Evolutionary conservation across 2,329 filamentous ascomycete species (phyloP).

Genomic region (Aspergillus brunneoviolaceus): DNA sequence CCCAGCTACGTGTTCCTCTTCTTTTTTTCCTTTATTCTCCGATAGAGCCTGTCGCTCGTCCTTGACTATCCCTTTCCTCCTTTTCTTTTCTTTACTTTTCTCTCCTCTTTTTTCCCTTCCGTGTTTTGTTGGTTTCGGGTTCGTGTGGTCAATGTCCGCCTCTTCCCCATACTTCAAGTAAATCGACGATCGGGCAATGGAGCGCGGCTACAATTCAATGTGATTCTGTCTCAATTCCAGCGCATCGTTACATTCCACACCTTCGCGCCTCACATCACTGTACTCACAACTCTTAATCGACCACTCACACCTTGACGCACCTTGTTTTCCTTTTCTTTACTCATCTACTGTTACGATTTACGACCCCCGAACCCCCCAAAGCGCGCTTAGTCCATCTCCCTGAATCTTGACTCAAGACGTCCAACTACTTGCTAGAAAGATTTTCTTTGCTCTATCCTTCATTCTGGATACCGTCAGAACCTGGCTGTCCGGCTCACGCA

Average conservation of each 20-base stretch:
- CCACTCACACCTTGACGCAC: constrained; percentile 26
- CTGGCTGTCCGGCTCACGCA: background rate
- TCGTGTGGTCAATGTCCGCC: constrained; percentile 23
- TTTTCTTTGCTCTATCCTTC: constrained; percentile 2
- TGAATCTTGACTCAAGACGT: constrained; percentile 8
- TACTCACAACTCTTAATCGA: constrained; percentile 9
- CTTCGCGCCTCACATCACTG: constrained; percentile 21
- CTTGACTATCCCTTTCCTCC: constrained; percentile 17
- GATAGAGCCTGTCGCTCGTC: constrained; percentile 23
- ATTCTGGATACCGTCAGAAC: background rate
- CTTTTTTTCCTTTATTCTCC: constrained; percentile 13
- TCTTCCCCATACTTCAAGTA: constrained; percentile 14
- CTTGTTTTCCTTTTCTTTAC: constrained; percentile 20
- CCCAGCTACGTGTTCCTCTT: constrained; percentile 9
- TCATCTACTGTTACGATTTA: constrained; percentile 23
- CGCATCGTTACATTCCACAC: constrained; percentile 9
- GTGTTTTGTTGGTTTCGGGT: constrained; percentile 30
- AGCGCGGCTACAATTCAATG: constrained; percentile 20
- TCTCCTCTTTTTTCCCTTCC: constrained; percentile 18
- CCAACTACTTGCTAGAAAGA: constrained; percentile 11
- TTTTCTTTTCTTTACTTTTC: constrained; percentile 15
- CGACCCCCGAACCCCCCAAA: constrained; percentile 13
- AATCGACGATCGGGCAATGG: constrained; percentile 15
- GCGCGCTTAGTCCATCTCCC: constrained; percentile 13
- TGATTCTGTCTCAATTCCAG: constrained; percentile 14